Base-by-base conservation (phyloP, 306 rosid species). In the Prunus fruticosa region DNA sequence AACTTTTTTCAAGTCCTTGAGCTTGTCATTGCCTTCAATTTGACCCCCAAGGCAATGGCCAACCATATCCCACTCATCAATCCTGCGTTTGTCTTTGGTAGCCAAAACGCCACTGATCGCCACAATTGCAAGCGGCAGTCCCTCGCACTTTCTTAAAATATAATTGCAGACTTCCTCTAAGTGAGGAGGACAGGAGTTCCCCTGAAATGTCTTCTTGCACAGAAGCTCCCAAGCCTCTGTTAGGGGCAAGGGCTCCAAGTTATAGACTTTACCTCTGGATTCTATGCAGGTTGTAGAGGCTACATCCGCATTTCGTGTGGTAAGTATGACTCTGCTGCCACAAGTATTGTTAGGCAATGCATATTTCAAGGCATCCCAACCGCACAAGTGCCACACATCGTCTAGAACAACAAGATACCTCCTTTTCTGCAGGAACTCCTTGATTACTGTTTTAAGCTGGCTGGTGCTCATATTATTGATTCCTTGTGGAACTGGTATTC, bases 91-190 rank as follows among this genome's bases (percentile, higher is more conserved):
- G 74, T 86, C 88, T 74, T 88, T 86, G 6, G 84, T 84, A 22
- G 90, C 84, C 80, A 88, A 74, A 75, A 86, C 78, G 43, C 88
- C 89, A 80, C 89, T 76, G 47, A 88, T 57, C 5, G 93, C 93
- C 18, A 88, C 93, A 54, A 88, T 88, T 50, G 93, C 93, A 62
- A 88, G 90, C 3, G 93, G 93, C 18, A 88, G 79, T 12, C 93
- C 93, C 69, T 79, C 90, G 12, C 93, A 88, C 60, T 78, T 88
- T 81, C 76, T 73, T 13, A 88, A 73, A 22, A 81, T 79, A 64
- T 22, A 4, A 38, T 61, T 74, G 53, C 88, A 82, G 10, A 76
- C 84, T 15, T 71, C 69, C 53, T 61, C 75, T 72, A 86, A 80
- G 76, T 80, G 62, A 8, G 87, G 73, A 65, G 90, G 93, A 60